Conservation (phyloP, 257 asterid genomes). For the Capsicum baccatum region DNA sequence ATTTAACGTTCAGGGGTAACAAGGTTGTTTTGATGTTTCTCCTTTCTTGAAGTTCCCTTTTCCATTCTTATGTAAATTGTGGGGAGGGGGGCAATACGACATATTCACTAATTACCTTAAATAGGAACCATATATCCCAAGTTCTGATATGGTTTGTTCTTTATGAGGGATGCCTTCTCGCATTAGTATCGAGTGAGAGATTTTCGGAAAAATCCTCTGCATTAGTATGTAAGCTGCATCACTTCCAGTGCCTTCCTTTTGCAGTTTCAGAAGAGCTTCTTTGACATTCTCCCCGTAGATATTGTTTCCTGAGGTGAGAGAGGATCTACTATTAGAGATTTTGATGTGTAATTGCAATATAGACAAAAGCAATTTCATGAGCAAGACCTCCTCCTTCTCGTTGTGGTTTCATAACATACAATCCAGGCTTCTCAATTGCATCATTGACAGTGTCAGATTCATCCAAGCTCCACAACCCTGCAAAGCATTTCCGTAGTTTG, state of each 20-base stretch:
- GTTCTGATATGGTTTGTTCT: conserved; percentile 84
- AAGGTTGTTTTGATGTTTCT: neutral
- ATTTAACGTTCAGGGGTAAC: neutral
- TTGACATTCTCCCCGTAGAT: conserved; percentile 84
- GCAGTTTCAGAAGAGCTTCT: conserved; percentile 64
- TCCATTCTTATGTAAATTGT: neutral
- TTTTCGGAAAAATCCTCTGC: conserved; percentile 91
- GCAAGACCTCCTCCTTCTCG: conserved; percentile 98
- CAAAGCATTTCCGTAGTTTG: conserved; percentile 88
- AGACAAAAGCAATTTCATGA: conserved; percentile 18
- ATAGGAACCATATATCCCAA: conserved; percentile 78
- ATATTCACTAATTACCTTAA: conserved; percentile 57
- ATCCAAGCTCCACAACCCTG: conserved; percentile 94
- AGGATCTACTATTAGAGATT: conserved; percentile 22
- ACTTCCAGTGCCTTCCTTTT: conserved; percentile 67
- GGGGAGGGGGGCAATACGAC: neutral
- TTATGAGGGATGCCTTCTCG: conserved; percentile 71
- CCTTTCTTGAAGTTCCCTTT: neutral
- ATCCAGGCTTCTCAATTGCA: conserved; percentile 80
- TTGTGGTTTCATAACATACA: conserved; percentile 96
- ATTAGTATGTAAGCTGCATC: conserved; percentile 92
- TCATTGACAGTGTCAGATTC: conserved; percentile 63
- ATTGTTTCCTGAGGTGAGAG: conserved; percentile 69
- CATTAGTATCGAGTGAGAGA: conserved; percentile 75
- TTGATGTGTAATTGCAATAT: neutral